Conservation (phyloP, 345 rosid species). For the Trapa bicornis region DNA sequence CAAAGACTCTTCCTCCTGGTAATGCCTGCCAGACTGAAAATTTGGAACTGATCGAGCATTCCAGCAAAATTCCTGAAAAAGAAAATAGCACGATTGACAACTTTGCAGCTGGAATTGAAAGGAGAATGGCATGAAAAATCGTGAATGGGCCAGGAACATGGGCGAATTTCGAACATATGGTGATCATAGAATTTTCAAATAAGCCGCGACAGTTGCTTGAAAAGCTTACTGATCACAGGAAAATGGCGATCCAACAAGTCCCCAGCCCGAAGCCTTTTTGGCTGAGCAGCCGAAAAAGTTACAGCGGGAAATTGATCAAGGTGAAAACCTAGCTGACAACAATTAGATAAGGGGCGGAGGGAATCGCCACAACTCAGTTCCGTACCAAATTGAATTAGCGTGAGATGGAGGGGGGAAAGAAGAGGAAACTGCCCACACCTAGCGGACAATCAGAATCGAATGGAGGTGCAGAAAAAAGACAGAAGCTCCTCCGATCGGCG, state of each 20-base stretch:
- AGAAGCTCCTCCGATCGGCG: not conserved
- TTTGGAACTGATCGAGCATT: not conserved
- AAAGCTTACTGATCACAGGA: not conserved
- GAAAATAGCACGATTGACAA: too few species aligned
- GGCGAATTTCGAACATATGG: too few species aligned
- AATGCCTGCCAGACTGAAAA: slow-evolving; percentile 3
- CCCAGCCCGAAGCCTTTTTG: not conserved
- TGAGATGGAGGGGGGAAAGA: not conserved
- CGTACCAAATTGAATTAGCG: not conserved
- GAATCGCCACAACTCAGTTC: not conserved
- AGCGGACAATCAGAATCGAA: not conserved
- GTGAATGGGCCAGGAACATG: too few species aligned
- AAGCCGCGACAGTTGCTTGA: too few species aligned
- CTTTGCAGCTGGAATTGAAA: too few species aligned
- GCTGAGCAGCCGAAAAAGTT: too few species aligned
- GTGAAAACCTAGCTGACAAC: slow-evolving; percentile 2
- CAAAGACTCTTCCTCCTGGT: not conserved
- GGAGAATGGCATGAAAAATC: too few species aligned
- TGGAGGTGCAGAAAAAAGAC: not conserved
- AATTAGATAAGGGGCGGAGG: not conserved
- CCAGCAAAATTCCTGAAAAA: too few species aligned
- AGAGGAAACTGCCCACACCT: not conserved
- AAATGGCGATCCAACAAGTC: not conserved
- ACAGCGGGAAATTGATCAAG: too few species aligned
- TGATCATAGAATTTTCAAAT: too few species aligned